These are phyloP conservation scores for Boletellus ananas DNA, from an alignment of 768 basidiomycete genomes.

Conservation along the genomic window DNA sequence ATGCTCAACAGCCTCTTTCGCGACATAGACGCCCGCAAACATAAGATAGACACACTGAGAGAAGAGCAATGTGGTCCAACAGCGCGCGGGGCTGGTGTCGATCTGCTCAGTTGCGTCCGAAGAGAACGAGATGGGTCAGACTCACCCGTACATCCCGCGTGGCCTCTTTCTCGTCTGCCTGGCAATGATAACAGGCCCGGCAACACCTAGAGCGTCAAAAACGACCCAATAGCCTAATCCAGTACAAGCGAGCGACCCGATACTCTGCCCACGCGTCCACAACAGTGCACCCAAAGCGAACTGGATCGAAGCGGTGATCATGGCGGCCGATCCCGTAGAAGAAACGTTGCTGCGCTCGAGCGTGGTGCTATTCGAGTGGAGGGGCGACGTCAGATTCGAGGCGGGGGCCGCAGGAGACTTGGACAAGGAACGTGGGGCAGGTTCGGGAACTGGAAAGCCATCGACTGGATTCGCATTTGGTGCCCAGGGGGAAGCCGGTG, in stretches of 20 bases:
- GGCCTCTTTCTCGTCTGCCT: constrained; percentile 34
- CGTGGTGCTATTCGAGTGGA: neutral
- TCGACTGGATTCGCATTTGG: constrained; percentile 39
- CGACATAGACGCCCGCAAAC: constrained; percentile 93
- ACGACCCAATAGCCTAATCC: constrained; percentile 96
- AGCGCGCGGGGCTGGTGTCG: constrained; percentile 51
- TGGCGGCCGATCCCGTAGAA: constrained; percentile 22
- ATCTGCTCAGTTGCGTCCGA: neutral
- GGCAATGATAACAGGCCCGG: constrained; percentile 35
- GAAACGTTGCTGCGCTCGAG: constrained; percentile 11
- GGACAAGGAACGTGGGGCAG: constrained; percentile 21
- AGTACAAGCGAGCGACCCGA: constrained; percentile 82
- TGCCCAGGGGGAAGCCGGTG: constrained; percentile 66
- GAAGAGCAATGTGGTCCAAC: constrained; percentile 73
- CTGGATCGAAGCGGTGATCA: constrained; percentile 36
- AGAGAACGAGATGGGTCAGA: constrained; percentile 26
- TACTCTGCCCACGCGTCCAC: constrained; percentile 88
- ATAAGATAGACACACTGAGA: constrained; percentile 91
- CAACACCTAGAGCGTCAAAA: constrained; percentile 85
- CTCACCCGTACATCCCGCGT: constrained; percentile 60
- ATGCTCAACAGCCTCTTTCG: constrained; percentile 96
- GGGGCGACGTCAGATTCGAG: constrained; percentile 9
- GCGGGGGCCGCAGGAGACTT: constrained; percentile 17
- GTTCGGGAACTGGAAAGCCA: constrained; percentile 6
- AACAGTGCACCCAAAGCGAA: constrained; percentile 68